Evolutionary conservation across 805 yeast genomes (phyloP).

Genomic region (Kuraishia piskuri): DNA sequence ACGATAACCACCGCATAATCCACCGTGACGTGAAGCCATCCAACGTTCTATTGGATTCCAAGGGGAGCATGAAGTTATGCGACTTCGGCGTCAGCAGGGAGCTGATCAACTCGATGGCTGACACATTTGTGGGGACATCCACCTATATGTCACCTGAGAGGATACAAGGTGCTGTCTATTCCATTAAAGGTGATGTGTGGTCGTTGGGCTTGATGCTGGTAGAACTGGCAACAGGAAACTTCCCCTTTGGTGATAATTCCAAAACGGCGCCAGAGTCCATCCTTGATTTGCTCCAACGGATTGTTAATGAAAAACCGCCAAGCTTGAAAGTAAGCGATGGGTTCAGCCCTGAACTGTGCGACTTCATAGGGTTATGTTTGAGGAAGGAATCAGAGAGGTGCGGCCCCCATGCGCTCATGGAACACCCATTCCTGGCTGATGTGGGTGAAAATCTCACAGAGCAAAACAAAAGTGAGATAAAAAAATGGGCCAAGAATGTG

Average conservation of each 20-base stretch:
- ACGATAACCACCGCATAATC: slow-evolving; percentile 77
- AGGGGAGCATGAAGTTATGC: slow-evolving; percentile 84
- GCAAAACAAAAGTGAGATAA: slow-evolving; percentile 16
- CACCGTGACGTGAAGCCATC: slow-evolving; percentile 97
- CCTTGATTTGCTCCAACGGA: slow-evolving; percentile 81
- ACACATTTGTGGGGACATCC: slow-evolving; percentile 96
- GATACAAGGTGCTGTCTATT: slow-evolving; percentile 88
- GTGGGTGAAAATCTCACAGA: slow-evolving; percentile 24
- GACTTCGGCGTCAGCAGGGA: slow-evolving; percentile 97
- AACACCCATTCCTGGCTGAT: slow-evolving; percentile 22
- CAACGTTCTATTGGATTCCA: slow-evolving; percentile 79
- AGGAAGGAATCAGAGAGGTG: slow-evolving; percentile 67
- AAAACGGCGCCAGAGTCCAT: slow-evolving; percentile 66
- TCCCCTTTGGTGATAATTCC: slow-evolving; percentile 52
- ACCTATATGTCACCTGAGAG: slow-evolving; percentile 98
- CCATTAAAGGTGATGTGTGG: slow-evolving; percentile 97
- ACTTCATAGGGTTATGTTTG: slow-evolving; percentile 68
- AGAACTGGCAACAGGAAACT: slow-evolving; percentile 79
- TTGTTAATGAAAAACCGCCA: slow-evolving; percentile 92
- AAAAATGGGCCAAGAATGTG: slow-evolving; percentile 28
- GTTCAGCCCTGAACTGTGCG: slow-evolving; percentile 44
- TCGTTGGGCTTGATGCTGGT: slow-evolving; percentile 85
- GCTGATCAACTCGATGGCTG: slow-evolving; percentile 87
- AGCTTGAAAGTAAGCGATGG: slow-evolving; percentile 35
- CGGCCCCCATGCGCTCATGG: slow-evolving; percentile 62